Percentiles rank a stretch among this genome's conserved stretches.
These are phyloP conservation scores for Anthostomella pinea DNA, from an alignment of 2,329 filamentous ascomycete species.

Conservation along the genomic window DNA sequence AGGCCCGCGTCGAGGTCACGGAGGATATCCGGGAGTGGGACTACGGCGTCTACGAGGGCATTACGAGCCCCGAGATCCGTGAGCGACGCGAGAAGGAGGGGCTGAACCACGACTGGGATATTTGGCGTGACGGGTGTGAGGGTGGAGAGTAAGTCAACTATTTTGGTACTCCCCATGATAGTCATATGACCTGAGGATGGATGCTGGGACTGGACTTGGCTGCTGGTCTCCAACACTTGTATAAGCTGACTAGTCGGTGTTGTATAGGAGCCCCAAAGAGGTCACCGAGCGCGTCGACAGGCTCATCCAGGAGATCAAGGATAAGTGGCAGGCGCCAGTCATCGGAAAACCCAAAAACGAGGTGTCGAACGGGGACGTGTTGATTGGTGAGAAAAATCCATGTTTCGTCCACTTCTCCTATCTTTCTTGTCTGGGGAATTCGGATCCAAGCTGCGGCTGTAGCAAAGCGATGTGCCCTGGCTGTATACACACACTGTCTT, in stretches of 20 bases:
- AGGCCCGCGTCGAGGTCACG: constrained; percentile 63
- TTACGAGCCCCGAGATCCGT: constrained; percentile 69
- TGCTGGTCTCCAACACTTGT: background rate
- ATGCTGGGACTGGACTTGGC: background rate
- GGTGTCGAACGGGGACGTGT: constrained; percentile 57
- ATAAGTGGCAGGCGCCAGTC: constrained; percentile 59
- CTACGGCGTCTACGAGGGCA: constrained; percentile 83
- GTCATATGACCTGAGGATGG: too few relatives aligned
- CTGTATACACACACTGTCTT: too few relatives aligned
- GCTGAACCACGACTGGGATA: constrained; percentile 66
- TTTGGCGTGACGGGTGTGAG: constrained; percentile 85
- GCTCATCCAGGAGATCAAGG: constrained; percentile 72
- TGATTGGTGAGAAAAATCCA: constrained; percentile 43
- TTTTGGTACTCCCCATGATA: background rate
- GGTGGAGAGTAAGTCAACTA: constrained; percentile 67
- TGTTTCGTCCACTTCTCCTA: background rate
- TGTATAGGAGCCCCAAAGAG: constrained; percentile 62
- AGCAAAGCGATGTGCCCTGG: too few relatives aligned
- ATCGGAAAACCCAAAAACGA: constrained; percentile 51
- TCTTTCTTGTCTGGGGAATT: background rate
- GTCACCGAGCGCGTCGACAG: constrained; percentile 70
- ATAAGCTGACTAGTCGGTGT: background rate
- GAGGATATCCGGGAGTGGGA: constrained; percentile 81
- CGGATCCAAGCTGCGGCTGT: too few relatives aligned
- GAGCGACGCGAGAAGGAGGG: constrained; percentile 56